Percentiles rank a stretch among this genome's conserved stretches.
Conservation (phyloP, 106 monocot genomes). For the Dendrobium nobile region DNA sequence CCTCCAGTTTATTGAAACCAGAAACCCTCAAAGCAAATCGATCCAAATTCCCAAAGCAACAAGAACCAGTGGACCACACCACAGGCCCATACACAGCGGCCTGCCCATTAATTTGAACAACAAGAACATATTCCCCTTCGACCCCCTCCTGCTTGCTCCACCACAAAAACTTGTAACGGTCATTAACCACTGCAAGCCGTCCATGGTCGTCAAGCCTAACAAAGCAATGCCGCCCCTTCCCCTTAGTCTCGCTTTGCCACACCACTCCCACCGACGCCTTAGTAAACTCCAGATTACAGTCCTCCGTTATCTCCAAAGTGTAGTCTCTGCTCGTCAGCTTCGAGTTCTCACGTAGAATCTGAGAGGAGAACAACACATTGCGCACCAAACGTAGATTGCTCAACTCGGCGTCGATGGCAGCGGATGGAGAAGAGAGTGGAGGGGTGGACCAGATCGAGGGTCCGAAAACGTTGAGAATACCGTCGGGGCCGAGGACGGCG, state of each 20-base stretch:
- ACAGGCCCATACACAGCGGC: background rate
- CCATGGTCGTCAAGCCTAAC: constrained; percentile 19
- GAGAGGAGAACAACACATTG: constrained; percentile 17
- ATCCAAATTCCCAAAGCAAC: background rate
- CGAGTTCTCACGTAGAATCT: constrained; percentile 3
- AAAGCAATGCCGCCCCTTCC: constrained; percentile 16
- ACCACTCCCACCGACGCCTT: background rate
- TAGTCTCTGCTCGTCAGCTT: constrained; percentile 15
- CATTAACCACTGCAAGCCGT: constrained; percentile 9
- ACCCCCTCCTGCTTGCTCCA: background rate
- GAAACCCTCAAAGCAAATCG: too few relatives aligned
- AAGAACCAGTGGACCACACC: background rate
- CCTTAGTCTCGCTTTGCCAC: background rate
- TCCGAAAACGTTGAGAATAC: background rate
- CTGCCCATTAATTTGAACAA: background rate
- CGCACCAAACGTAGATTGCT: background rate
- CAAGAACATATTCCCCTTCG: background rate
- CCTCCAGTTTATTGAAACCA: too few relatives aligned
- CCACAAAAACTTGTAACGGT: constrained; percentile 10
- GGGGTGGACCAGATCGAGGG: constrained; percentile 3
- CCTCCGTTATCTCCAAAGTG: background rate
- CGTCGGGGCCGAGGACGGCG: constrained; percentile 1
- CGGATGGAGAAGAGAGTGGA: background rate
- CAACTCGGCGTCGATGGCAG: background rate
- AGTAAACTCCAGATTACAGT: constrained; percentile 10